A percentile compares a stretch with the other conserved stretches of the same genome.
phyloP scores from a whole-genome alignment of 306 rosid genomes.

The Arachis stenosperma region DNA sequence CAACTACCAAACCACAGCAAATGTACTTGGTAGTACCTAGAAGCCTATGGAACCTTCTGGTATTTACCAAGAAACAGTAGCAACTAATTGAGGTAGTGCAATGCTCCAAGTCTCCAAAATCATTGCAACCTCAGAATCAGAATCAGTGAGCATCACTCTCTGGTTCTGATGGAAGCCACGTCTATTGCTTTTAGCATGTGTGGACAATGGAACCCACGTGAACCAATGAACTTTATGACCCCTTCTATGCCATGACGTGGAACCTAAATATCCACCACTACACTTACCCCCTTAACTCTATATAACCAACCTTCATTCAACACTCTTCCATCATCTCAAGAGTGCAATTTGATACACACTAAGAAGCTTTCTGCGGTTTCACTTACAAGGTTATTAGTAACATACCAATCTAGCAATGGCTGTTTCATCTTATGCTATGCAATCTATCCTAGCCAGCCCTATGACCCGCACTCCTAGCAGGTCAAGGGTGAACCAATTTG shows the following conservation, averaged over 20 bases:
- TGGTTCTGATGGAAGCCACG: slow-evolving; percentile 44
- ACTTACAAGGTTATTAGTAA: no score
- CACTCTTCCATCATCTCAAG: not conserved
- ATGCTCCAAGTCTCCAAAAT: not conserved
- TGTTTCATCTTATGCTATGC: slow-evolving; percentile 48
- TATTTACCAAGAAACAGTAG: slow-evolving; percentile 6
- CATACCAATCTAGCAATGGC: slow-evolving; percentile 42
- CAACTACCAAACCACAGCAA: not conserved
- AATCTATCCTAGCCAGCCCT: slow-evolving; percentile 45
- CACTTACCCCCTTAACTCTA: slow-evolving; percentile 31
- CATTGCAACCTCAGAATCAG: slow-evolving; percentile 32
- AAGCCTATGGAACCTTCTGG: slow-evolving; percentile 29
- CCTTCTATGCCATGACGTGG: slow-evolving; percentile 39
- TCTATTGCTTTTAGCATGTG: slow-evolving; percentile 36
- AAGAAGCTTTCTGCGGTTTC: no score
- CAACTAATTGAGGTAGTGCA: slow-evolving; percentile 5
- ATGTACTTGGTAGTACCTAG: not conserved
- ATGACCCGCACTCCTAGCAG: slow-evolving; percentile 26
- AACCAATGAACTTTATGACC: slow-evolving; percentile 43
- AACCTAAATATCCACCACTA: slow-evolving; percentile 46
- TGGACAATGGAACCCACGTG: slow-evolving; percentile 54
- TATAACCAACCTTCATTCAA: slow-evolving; percentile 33
- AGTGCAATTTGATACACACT: not conserved
- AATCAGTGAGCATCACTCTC: not conserved
- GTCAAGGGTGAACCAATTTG: slow-evolving; percentile 42